Conservation (phyloP, 2,329 filamentous ascomycete species). For the Trichoderma asperellum region DNA sequence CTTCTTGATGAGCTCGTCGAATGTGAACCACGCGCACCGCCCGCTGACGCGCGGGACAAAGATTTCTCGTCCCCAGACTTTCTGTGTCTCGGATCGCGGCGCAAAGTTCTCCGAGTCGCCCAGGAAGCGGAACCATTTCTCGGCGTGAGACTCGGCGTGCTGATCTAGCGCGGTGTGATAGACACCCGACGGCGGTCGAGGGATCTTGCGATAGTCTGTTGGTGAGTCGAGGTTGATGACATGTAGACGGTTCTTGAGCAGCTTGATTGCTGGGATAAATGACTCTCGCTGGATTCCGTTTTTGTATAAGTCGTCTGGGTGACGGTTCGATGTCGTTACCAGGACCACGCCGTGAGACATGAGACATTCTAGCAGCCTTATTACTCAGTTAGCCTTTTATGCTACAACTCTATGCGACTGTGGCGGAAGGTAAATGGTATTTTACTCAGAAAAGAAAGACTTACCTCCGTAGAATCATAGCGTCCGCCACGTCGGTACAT, state of each 20-base stretch:
- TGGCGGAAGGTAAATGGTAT: not conserved
- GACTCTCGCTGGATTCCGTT: slow-evolving; percentile 96
- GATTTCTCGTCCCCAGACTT: slow-evolving; percentile 92
- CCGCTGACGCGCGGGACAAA: slow-evolving; percentile 86
- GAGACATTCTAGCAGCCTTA: slow-evolving; percentile 77
- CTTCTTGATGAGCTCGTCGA: slow-evolving; percentile 85
- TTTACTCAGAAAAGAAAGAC: not conserved
- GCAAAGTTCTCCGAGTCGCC: slow-evolving; percentile 78
- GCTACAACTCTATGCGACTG: not conserved
- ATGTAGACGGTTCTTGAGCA: slow-evolving; percentile 80
- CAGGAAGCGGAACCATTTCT: slow-evolving; percentile 95
- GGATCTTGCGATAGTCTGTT: slow-evolving; percentile 97
- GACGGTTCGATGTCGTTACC: slow-evolving; percentile 95
- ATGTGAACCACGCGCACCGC: slow-evolving; percentile 86
- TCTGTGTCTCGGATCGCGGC: slow-evolving; percentile 77
- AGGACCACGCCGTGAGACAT: slow-evolving; percentile 98
- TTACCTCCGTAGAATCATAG: slow-evolving; percentile 88
- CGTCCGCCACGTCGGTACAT: slow-evolving; percentile 96
- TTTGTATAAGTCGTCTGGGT: slow-evolving; percentile 94
- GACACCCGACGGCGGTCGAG: slow-evolving; percentile 87
- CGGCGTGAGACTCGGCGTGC: slow-evolving; percentile 76
- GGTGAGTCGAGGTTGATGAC: slow-evolving; percentile 94
- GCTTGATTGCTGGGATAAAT: slow-evolving; percentile 92
- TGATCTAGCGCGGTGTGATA: slow-evolving; percentile 88
- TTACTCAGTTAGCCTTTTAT: slow-evolving; percentile 29